Conservation (phyloP, 2,329 filamentous ascomycete species). For the Colletotrichum lini region DNA sequence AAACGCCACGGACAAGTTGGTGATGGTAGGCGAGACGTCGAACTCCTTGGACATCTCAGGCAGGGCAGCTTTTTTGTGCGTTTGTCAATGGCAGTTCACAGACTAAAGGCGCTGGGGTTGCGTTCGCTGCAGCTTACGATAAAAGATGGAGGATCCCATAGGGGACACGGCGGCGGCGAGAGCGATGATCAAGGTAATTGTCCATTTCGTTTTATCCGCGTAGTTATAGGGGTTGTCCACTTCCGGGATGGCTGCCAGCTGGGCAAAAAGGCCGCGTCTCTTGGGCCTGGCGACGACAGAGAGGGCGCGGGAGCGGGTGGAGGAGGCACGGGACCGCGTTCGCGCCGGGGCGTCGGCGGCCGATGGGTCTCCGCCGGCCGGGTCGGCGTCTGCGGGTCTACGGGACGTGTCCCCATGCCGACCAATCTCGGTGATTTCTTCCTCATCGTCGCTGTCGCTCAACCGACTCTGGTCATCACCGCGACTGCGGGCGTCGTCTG, state of each 20-base stretch:
- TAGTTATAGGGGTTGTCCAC: slow-evolving; percentile 84
- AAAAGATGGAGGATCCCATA: slow-evolving; percentile 87
- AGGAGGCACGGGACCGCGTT: slow-evolving; percentile 54
- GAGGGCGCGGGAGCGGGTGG: slow-evolving; percentile 54
- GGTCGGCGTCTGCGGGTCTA: slow-evolving; percentile 10
- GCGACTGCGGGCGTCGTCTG: slow-evolving; percentile 10
- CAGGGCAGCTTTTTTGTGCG: slow-evolving; percentile 71
- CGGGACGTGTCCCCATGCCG: slow-evolving; percentile 29
- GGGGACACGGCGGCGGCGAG: slow-evolving; percentile 84
- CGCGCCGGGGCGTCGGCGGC: slow-evolving; percentile 36
- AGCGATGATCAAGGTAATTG: slow-evolving; percentile 83
- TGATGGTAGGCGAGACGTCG: slow-evolving; percentile 73
- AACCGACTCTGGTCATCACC: slow-evolving; percentile 30
- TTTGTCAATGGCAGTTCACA: slow-evolving; percentile 33
- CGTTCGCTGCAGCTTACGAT: slow-evolving; percentile 69
- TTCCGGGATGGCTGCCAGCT: slow-evolving; percentile 82
- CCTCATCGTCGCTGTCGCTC: slow-evolving; percentile 31
- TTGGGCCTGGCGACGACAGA: slow-evolving; percentile 59
- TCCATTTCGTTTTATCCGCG: slow-evolving; percentile 83
- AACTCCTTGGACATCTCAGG: slow-evolving; percentile 74
- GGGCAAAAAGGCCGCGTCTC: slow-evolving; percentile 81
- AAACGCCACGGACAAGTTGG: slow-evolving; percentile 82
- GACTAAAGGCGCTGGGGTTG: neutral
- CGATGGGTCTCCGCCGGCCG: slow-evolving; percentile 24
- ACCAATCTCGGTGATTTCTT: slow-evolving; percentile 30